Conservation (phyloP, 176 grass and related monocot genomes). For the Carex littledalei region DNA sequence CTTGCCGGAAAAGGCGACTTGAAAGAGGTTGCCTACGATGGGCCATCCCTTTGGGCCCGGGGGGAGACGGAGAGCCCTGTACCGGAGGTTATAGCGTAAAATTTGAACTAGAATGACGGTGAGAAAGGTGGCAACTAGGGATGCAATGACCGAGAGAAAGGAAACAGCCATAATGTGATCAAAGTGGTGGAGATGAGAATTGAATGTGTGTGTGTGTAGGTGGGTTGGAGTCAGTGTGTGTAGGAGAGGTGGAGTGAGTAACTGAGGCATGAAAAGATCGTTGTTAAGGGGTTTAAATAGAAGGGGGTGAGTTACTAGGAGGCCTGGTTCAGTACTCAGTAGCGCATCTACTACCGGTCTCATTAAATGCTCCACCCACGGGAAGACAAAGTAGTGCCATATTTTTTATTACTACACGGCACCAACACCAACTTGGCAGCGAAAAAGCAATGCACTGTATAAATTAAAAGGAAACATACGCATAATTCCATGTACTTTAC, state of each 20-base stretch:
- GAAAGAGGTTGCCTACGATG: constrained; percentile 74
- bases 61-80: constrained; percentile 46
- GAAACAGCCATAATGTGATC: constrained; percentile 10
- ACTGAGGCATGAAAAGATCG: constrained; percentile 7
- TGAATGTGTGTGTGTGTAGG: not conserved
- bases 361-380: not conserved
- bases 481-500: not conserved
- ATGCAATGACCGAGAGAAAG: not conserved
- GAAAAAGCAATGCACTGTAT: not conserved
- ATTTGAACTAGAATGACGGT: constrained; percentile 9
- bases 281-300: constrained; percentile 14
- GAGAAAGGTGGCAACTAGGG: constrained; percentile 10
- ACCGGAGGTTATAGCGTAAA: constrained; percentile 16
- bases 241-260: not conserved
- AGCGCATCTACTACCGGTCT: constrained; percentile 15
- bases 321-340: not conserved
- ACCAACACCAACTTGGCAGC: not conserved
- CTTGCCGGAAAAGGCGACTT: constrained; percentile 81
- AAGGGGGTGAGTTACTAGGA: not conserved
- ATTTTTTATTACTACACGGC: not conserved
- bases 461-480: not conserved
- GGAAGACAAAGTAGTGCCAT: not conserved
- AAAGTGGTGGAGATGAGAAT: not conserved
- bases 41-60: constrained; percentile 70
- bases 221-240: not conserved